Base-by-base conservation (phyloP, 2,329 filamentous ascomycete species). In the Phaeosphaeria sp. region DNA sequence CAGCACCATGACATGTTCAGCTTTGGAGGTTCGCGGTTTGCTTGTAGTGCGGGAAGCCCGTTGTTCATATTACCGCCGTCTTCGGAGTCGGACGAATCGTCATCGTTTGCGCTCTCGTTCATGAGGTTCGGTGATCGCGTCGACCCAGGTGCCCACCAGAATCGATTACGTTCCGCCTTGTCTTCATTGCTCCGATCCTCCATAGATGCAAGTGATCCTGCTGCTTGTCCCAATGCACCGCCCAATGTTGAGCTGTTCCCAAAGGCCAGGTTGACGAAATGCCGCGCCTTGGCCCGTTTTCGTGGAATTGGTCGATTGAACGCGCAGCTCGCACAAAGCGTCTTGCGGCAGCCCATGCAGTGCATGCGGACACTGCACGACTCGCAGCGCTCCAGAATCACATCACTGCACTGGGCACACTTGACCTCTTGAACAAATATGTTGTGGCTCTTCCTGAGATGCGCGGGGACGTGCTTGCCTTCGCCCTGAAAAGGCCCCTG, bases 301-400 rank as follows among this genome's bases (percentile, higher is more conserved):
- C 78, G 63, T 67, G 78, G 76, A 79, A 87, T 60, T 67, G 78
- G 83, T 17, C 83, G 77, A 63, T 85, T 84, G 71, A 85, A 86
- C 6, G 85, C 84, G 69, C 85, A 87, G 69, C 83, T 85, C 20
- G 83, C 83, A 75, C 85, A 87, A 2, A 87, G 79, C 1, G 84
- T 87, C 74, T 84, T 86, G 50, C 85, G 79, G 65, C 85, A 87
- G 39, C 85, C 85, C 67, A 85, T 82, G 66, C 85, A 87, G 67
- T 87, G 85, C 85, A 87, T 87, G 63, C 84, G 77, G 17, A 87
- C 83, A 56, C 84, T 86, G 71, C 85, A 87, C 57, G 85, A 84
- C 71, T 87, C 85, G 65, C 85, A 87, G 49, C 85, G 75, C 68
- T 87, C 85, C 42, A 79, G 67, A 44, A 87, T 86, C 30, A 74